Evolutionary conservation across 2,329 filamentous ascomycete species (phyloP).

Genomic region (Raffaelea deltoideospora): DNA sequence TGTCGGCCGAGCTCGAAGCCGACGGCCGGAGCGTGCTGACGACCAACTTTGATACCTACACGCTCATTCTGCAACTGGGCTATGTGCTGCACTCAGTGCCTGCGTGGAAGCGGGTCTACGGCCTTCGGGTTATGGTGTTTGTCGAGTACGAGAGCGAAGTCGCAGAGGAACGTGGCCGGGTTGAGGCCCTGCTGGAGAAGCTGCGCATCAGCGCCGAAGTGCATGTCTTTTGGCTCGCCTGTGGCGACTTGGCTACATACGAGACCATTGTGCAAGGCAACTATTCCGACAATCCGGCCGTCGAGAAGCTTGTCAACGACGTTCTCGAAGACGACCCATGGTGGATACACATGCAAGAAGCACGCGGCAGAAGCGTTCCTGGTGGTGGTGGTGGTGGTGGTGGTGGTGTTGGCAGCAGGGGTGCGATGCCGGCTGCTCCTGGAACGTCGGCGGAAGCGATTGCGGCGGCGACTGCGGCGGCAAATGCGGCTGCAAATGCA

Average conservation of each 20-base stretch:
- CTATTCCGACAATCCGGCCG: conserved; percentile 34
- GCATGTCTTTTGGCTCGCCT: conserved; percentile 68
- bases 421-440: conserved; percentile 3
- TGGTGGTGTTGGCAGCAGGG: too few species aligned
- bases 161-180: conserved; percentile 57
- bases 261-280: conserved; percentile 65
- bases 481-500: not conserved
- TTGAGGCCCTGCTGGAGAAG: conserved; percentile 62
- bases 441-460: not conserved
- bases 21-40: conserved; percentile 56
- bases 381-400: too few species aligned
- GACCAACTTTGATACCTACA: conserved; percentile 81
- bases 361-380: too few species aligned
- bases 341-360: conserved; percentile 61
- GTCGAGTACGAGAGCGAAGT: conserved; percentile 81
- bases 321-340: conserved; percentile 58
- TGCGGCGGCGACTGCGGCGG: not conserved
- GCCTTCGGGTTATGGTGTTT: conserved; percentile 66
- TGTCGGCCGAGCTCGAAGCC: conserved; percentile 68
- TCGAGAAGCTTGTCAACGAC: conserved; percentile 46
- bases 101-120: conserved; percentile 61
- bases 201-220: conserved; percentile 68
- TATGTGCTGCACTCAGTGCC: conserved; percentile 73
- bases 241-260: conserved; percentile 56
- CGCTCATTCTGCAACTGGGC: conserved; percentile 72